Base-by-base conservation (phyloP, 116 monocot genomes). In the Phalaenopsis hybrid region DNA sequence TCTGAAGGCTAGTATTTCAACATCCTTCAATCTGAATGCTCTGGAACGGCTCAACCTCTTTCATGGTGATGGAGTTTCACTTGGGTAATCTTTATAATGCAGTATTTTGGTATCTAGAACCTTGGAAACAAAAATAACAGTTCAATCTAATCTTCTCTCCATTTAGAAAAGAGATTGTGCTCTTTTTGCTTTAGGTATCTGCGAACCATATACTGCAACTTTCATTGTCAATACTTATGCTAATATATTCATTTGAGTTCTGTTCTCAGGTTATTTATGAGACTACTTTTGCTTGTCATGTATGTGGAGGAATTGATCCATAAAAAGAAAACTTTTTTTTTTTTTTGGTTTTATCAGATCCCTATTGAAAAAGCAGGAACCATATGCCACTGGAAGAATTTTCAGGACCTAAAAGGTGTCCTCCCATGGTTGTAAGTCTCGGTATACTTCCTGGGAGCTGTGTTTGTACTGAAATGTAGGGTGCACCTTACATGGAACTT, bases 101-200 rank as follows among this genome's bases (percentile, higher is more conserved):
- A 57, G 81, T 44, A 59, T 28, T 55, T 16, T 59, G 82, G 41
- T 2, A 41, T 41, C 41, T 41, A 41, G 69, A 83, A 85, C 70
- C 44, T 84, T 79, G 88, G 78, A 76, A 86, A 86, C 52, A 80
- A 85, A 83, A 81, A 55, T 70, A 57, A 25, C 82, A 41, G 41
- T 41, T 41, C 67, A 48, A 75, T 85, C 88, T 46, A 85, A 83
- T 88, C 86, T 79, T 82, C 43, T 10, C 59, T 51, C 44, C 81
- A 83, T 81, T 83, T 85, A 46, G 28, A 83, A 91, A 90, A 88
- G 81, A 80, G 81, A 84, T 81, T 86, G 16, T 55, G 82, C 82
- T 82, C 81, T 69, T 90, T 80, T 85, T 85, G 82, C 83, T 85
- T 87, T 82, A 51, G 78, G 81, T 87, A 58, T 86, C 84, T 78